A percentile compares a stretch with the other conserved stretches of the same genome.
Evolutionary conservation across 1,284 basidiomycete species (phyloP).

Genomic region (Microstroma glucosiphilum): DNA sequence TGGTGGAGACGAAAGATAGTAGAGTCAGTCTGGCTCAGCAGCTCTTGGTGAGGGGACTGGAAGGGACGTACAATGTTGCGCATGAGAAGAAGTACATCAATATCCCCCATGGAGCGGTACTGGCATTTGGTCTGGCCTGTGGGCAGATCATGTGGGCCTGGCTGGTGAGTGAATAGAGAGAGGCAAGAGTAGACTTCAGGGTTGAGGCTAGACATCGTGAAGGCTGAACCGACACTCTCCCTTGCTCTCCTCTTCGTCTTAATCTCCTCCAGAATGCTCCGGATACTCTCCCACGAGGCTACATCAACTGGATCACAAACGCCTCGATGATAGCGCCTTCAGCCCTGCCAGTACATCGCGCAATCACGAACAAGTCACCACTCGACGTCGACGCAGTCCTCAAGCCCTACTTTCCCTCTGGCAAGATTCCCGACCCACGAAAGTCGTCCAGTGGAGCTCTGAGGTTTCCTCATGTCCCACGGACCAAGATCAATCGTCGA

Average conservation of each 20-base stretch:
- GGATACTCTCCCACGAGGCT: constrained; percentile 31
- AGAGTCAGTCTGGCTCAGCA: constrained; percentile 78
- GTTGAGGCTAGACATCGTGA: too few relatives aligned
- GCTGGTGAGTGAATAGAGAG: constrained; percentile 51
- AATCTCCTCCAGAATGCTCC: constrained; percentile 15
- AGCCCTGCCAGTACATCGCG: constrained; percentile 10
- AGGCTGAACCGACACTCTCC: neutral
- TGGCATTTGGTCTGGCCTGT: constrained; percentile 76
- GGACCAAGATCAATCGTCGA: constrained; percentile 27
- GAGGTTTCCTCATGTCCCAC: constrained; percentile 29
- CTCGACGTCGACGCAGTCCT: constrained; percentile 19
- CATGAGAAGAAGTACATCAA: constrained; percentile 58
- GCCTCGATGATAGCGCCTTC: constrained; percentile 32
- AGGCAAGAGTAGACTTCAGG: too few relatives aligned
- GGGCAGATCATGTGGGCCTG: constrained; percentile 75
- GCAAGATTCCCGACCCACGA: constrained; percentile 35
- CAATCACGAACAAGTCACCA: constrained; percentile 4
- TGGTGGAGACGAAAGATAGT: constrained; percentile 70
- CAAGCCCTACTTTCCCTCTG: constrained; percentile 32
- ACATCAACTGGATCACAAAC: constrained; percentile 45
- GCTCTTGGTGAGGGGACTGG: constrained; percentile 73
- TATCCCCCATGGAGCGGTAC: constrained; percentile 75
- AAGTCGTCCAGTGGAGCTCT: constrained; percentile 22
- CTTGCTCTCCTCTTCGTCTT: too few relatives aligned
- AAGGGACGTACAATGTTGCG: constrained; percentile 73